Conservation (phyloP, 805 yeast genomes). For the Starmerella geochares region DNA sequence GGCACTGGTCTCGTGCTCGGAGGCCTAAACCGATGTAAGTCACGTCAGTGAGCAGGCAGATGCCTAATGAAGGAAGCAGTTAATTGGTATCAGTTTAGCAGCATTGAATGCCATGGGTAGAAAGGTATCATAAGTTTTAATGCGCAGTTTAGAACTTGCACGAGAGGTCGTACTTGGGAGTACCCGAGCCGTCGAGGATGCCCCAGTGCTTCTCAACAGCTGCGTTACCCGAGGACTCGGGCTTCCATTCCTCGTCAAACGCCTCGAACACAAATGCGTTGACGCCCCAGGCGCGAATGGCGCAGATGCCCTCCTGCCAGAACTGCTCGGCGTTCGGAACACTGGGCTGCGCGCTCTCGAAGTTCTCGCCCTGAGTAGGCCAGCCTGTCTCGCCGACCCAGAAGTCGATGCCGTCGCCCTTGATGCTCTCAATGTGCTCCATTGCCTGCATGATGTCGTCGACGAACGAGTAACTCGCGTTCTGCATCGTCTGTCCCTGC, state of each 20-base stretch:
- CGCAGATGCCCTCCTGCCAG: slow-evolving; percentile 87
- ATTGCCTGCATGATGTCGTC: slow-evolving; percentile 97
- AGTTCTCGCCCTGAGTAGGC: slow-evolving; percentile 80
- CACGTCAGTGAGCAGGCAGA: background rate
- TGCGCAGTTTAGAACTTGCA: slow-evolving; percentile 18
- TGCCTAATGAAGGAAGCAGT: background rate
- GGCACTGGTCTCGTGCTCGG: too few species aligned
- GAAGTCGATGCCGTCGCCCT: slow-evolving; percentile 81
- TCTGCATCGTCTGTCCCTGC: slow-evolving; percentile 86
- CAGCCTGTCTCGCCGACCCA: slow-evolving; percentile 98
- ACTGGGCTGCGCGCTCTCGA: slow-evolving; percentile 56
- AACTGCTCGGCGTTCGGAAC: slow-evolving; percentile 61
- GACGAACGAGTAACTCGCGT: slow-evolving; percentile 82
- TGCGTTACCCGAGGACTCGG: slow-evolving; percentile 62
- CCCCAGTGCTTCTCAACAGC: slow-evolving; percentile 92
- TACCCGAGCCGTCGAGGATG: slow-evolving; percentile 44
- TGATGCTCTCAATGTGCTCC: slow-evolving; percentile 72
- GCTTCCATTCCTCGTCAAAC: slow-evolving; percentile 94
- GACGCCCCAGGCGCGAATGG: slow-evolving; percentile 91
- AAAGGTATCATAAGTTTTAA: background rate
- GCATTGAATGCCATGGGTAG: too few species aligned
- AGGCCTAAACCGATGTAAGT: background rate
- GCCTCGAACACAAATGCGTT: slow-evolving; percentile 91
- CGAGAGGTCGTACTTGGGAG: slow-evolving; percentile 29
- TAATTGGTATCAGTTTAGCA: background rate